Base-by-base conservation (phyloP, 345 rosid species). In the Ceriops zippeliana region DNA sequence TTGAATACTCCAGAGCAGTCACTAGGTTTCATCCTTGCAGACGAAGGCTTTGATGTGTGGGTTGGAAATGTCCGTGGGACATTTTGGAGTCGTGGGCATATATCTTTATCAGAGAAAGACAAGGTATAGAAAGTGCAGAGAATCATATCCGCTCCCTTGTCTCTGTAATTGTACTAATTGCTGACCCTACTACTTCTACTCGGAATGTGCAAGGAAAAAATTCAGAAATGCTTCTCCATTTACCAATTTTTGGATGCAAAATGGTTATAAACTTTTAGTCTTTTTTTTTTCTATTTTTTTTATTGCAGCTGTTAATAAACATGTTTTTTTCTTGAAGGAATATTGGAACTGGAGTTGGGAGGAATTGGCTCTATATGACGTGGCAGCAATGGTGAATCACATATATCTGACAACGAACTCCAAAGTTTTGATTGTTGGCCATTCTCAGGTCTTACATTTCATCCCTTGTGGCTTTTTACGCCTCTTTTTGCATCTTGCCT, bases 291-390 rank as follows among this genome's bases (percentile, higher is more conserved):
- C 26, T 24, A 24, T 24, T 24, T 20, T 58, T 20, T 58, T 38
- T 61, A 30, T 37, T 65, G 17, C 34, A 59, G 53, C 32, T 38
- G 62, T 60, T 52, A 52, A 31, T 70, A 15, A 69, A n/a, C 58
- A 10, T 31, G 32, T 19, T 17, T n/a, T 65, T 72, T 70, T 69
- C 62, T 66, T 73, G 80, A 80, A 91, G 98, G 89, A 89, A 31
- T 93, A 81, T 81, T 93, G 98, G 98, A 91, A 93, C 47, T 93
- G 95, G 95, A 93, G 96, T 79, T 93, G 97, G 97, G 87, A 93
- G 89, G 97, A 93, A 65, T 78, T 91, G 79, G 98, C 98, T 1
- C 64, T 86, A 58, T 79, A 70, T 80, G 98, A 91, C 77, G 85
- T 89, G 31, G 83, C 93, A 51, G 91, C 74, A 85, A 89, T 89